Conservation (phyloP, 495 filamentous ascomycete species). For the Tuber borchii region DNA sequence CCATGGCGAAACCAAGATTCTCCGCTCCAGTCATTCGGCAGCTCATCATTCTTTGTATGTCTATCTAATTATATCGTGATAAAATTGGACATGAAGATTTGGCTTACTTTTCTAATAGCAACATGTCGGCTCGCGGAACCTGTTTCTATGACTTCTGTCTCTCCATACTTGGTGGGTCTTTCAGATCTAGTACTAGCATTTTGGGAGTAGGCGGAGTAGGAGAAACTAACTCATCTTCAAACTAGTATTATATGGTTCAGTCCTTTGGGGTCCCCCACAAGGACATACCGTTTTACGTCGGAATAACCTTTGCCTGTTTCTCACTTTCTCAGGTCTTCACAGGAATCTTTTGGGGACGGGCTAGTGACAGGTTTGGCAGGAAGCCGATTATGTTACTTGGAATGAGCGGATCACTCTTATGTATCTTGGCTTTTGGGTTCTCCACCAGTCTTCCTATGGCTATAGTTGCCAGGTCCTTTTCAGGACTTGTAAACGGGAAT, state of each 20-base stretch:
- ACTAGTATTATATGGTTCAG: conserved; percentile 46
- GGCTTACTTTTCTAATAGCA: conserved; percentile 46
- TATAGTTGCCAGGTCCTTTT: conserved; percentile 63
- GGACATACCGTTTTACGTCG: conserved; percentile 77
- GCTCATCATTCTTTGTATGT: conserved; percentile 25
- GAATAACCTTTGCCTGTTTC: conserved; percentile 79
- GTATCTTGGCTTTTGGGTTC: conserved; percentile 73
- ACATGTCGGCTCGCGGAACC: conserved; percentile 79
- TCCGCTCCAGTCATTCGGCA: conserved; percentile 24
- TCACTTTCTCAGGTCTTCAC: conserved; percentile 73
- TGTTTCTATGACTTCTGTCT: conserved; percentile 73
- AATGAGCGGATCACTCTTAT: conserved; percentile 72
- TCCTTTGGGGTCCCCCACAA: conserved; percentile 59
- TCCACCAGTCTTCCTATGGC: conserved; percentile 78
- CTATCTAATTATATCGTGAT: not conserved
- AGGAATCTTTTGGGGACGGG: conserved; percentile 77
- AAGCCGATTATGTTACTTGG: conserved; percentile 78
- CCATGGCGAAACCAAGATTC: conserved; percentile 4
- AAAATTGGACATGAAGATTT: not conserved
- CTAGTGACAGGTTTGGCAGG: conserved; percentile 77
- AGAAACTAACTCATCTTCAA: conserved; percentile 3
- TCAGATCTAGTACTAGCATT: conserved; percentile 44
- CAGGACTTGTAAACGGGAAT: conserved; percentile 78
- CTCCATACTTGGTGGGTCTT: conserved; percentile 88
- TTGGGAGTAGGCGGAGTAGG: conserved; percentile 59